These are phyloP conservation scores for Pseudogymnoascus sp. DNA, from an alignment of 2,329 filamentous ascomycete species.

Conservation along the genomic window DNA sequence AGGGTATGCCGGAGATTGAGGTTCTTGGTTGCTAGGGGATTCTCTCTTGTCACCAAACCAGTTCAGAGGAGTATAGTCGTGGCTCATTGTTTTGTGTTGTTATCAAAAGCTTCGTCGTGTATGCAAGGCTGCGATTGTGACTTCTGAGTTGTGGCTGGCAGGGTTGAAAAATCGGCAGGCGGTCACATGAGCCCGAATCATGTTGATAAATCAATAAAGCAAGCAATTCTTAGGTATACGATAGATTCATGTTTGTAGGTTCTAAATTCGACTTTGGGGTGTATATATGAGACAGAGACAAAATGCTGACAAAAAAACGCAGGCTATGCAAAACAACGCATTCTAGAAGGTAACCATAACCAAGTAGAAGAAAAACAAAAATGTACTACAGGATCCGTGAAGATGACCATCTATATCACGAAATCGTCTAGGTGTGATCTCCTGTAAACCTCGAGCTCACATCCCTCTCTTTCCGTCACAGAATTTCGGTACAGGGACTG, in stretches of 20 bases:
- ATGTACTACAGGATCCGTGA: neutral
- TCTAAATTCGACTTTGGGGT: neutral
- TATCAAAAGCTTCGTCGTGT: neutral
- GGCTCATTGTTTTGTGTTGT: neutral
- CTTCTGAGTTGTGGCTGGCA: neutral
- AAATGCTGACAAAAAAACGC: conserved; percentile 4
- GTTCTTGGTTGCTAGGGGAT: neutral
- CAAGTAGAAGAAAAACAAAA: neutral
- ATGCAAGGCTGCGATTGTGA: neutral
- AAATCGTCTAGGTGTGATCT: neutral
- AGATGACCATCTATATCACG: neutral
- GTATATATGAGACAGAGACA: neutral
- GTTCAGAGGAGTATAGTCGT: neutral
- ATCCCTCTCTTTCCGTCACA: conserved; percentile 38
- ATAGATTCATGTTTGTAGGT: neutral
- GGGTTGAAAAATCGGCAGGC: neutral
- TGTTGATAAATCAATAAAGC: neutral
- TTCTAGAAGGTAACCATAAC: neutral
- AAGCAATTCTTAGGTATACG: neutral
- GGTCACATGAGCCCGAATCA: neutral
- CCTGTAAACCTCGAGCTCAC: neutral
- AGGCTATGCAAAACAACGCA: conserved; percentile 9
- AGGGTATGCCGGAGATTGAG: neutral
- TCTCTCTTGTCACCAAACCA: neutral
- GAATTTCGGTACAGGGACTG: conserved; percentile 47